A percentile compares a stretch with the other conserved stretches of the same genome.
Conservation (phyloP, 2,329 filamentous ascomycete genomes). For the Xylariaceae sp. region DNA sequence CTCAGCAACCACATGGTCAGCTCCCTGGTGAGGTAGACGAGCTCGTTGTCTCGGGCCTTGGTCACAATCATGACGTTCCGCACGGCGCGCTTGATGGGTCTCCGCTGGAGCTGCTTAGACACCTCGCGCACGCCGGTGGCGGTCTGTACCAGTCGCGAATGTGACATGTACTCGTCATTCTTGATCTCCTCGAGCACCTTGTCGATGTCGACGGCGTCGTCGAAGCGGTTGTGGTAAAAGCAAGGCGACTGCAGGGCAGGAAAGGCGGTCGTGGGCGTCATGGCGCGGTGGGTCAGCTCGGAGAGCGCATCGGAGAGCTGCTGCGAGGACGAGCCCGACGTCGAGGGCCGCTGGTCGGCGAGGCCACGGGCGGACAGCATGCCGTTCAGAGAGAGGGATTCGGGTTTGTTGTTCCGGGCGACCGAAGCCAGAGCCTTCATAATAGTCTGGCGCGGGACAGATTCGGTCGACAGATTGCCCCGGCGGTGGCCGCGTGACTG, state of each 20-base stretch:
- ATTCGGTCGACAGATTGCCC: constrained; percentile 52
- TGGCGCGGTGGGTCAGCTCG: constrained; percentile 39
- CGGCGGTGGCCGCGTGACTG: constrained; percentile 33
- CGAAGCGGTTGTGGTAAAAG: constrained; percentile 96
- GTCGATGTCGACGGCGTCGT: constrained; percentile 90
- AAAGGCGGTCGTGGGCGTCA: constrained; percentile 44
- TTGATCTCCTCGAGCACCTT: constrained; percentile 93
- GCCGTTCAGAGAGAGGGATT: constrained; percentile 54
- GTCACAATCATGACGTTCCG: constrained; percentile 97
- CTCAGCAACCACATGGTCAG: constrained; percentile 79
- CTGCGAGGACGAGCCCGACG: constrained; percentile 44
- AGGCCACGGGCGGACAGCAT: constrained; percentile 44
- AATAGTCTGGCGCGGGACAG: constrained; percentile 69
- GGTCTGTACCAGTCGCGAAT: constrained; percentile 89
- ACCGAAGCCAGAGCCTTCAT: constrained; percentile 73
- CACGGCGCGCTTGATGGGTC: constrained; percentile 86
- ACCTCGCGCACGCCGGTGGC: constrained; percentile 93
- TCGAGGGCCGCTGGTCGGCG: constrained; percentile 27
- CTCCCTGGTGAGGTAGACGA: constrained; percentile 84
- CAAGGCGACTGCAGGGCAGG: constrained; percentile 81
- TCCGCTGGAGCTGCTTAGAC: constrained; percentile 85
- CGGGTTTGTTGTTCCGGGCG: constrained; percentile 51
- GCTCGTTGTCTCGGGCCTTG: constrained; percentile 89
- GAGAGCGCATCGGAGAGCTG: constrained; percentile 56
- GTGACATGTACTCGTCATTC: constrained; percentile 81